Evolutionary conservation across 257 asterid species (phyloP).

Genomic region (Linaria vulgaris): DNA sequence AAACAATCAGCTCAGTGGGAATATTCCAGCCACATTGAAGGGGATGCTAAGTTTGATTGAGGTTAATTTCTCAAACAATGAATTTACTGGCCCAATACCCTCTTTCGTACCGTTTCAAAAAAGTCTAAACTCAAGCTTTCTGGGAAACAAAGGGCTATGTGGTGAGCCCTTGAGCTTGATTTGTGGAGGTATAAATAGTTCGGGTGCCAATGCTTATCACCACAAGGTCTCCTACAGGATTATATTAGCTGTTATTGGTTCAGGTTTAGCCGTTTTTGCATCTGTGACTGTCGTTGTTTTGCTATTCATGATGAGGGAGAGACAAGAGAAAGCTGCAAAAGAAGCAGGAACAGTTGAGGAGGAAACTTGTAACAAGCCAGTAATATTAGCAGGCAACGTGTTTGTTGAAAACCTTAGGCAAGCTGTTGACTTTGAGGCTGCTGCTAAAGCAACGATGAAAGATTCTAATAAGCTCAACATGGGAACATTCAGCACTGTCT

Average conservation of each 20-base stretch:
- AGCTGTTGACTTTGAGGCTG: conserved; percentile 85
- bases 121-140: conserved; percentile 76
- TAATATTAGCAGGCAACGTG: conserved; percentile 74
- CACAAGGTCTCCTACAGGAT: conserved; percentile 86
- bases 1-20: conserved; percentile 75
- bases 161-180: conserved; percentile 72
- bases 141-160: conserved; percentile 81
- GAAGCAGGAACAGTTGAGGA: conserved; percentile 39
- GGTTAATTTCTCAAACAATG: conserved; percentile 88
- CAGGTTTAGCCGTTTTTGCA: conserved; percentile 81
- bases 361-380: conserved; percentile 46
- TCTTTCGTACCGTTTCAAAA: conserved; percentile 78
- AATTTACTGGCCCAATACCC: conserved; percentile 73
- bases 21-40: conserved; percentile 62
- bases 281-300: conserved; percentile 73
- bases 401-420: conserved; percentile 80
- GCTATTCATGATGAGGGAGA: conserved; percentile 91
- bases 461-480: conserved; percentile 65
- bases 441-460: conserved; percentile 68
- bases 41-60: conserved; percentile 95
- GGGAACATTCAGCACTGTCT: conserved; percentile 87
- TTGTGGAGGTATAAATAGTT: conserved; percentile 56
- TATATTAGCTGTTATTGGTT: conserved; percentile 75
- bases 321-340: conserved; percentile 72
- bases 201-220: conserved; percentile 43